These are phyloP conservation scores for Hypoxylon trugodes DNA, from an alignment of 495 filamentous ascomycete species.

Conservation along the genomic window DNA sequence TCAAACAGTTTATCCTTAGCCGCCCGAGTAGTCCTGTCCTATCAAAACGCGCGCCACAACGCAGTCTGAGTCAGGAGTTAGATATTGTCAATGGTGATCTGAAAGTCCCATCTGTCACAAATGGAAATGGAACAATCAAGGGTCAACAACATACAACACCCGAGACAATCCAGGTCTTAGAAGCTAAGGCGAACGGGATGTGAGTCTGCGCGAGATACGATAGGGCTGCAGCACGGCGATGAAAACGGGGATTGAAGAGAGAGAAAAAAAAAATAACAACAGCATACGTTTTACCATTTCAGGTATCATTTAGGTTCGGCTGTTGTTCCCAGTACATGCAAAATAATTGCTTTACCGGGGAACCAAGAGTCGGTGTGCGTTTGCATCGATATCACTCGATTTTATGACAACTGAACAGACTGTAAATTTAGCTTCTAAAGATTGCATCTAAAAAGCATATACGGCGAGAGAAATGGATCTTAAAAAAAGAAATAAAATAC, in stretches of 20 bases:
- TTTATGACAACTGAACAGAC: slow-evolving; percentile 2
- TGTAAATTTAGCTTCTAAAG: background rate
- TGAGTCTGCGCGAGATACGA: slow-evolving; percentile 25
- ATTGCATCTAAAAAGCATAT: slow-evolving; percentile 10
- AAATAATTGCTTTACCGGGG: slow-evolving; percentile 4
- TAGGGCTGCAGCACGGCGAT: background rate
- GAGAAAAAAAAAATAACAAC: slow-evolving; percentile 4
- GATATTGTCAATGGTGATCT: slow-evolving; percentile 43
- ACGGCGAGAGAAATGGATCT: too few species aligned
- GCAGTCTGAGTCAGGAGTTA: slow-evolving; percentile 47
- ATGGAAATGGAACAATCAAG: slow-evolving; percentile 41
- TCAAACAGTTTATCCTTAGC: slow-evolving; percentile 64
- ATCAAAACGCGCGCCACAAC: slow-evolving; percentile 51
- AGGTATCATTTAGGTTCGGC: background rate
- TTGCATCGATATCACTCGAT: slow-evolving; percentile 5
- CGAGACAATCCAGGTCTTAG: slow-evolving; percentile 51
- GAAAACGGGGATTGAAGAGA: background rate
- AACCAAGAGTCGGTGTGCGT: slow-evolving; percentile 25
- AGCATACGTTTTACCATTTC: slow-evolving; percentile 11
- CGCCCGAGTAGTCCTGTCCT: slow-evolving; percentile 64
- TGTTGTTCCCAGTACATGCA: background rate
- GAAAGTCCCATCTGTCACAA: slow-evolving; percentile 31
- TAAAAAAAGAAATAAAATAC: background rate
- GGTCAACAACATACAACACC: slow-evolving; percentile 34
- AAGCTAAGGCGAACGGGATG: slow-evolving; percentile 56